Evolutionary conservation across 2,329 filamentous ascomycete genomes (phyloP).

Genomic region (Tolypocladium ophioglossoides): DNA sequence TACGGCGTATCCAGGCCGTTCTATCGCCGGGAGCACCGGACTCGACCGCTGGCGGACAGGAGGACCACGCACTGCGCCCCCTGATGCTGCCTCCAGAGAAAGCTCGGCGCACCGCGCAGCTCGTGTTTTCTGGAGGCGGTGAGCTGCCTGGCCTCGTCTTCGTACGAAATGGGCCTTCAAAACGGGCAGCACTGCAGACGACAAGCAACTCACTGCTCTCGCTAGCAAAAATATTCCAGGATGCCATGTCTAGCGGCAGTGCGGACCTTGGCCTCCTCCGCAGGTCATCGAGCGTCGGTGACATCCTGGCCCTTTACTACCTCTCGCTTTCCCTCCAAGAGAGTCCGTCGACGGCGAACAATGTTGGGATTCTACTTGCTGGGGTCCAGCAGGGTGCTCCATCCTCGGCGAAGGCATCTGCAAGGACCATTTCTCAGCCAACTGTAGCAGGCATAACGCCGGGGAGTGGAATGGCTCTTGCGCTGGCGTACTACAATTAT

Average conservation of each 20-base stretch:
- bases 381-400: slow-evolving; percentile 64
- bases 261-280: slow-evolving; percentile 42
- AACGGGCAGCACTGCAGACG: slow-evolving; percentile 75
- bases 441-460: slow-evolving; percentile 68
- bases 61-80: slow-evolving; percentile 28
- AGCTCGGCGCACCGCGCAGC: slow-evolving; percentile 69
- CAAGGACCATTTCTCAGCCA: slow-evolving; percentile 11
- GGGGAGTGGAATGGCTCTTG: slow-evolving; percentile 79
- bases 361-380: slow-evolving; percentile 93
- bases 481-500: slow-evolving; percentile 91
- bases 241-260: slow-evolving; percentile 73
- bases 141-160: slow-evolving; percentile 70
- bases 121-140: slow-evolving; percentile 69
- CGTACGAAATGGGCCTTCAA: slow-evolving; percentile 59
- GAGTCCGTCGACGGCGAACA: slow-evolving; percentile 95
- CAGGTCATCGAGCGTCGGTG: slow-evolving; percentile 67
- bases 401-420: slow-evolving; percentile 12
- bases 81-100: slow-evolving; percentile 74
- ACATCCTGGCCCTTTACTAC: slow-evolving; percentile 92
- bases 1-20: slow-evolving; percentile 64
- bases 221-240: slow-evolving; percentile 94
- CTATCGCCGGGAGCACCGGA: slow-evolving; percentile 33
- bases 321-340: slow-evolving; percentile 88
- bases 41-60: slow-evolving; percentile 4
- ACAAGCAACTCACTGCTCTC: slow-evolving; percentile 94